Base-by-base conservation (phyloP, 805 yeast genomes). In the Sungouiozyma intestinalis region DNA sequence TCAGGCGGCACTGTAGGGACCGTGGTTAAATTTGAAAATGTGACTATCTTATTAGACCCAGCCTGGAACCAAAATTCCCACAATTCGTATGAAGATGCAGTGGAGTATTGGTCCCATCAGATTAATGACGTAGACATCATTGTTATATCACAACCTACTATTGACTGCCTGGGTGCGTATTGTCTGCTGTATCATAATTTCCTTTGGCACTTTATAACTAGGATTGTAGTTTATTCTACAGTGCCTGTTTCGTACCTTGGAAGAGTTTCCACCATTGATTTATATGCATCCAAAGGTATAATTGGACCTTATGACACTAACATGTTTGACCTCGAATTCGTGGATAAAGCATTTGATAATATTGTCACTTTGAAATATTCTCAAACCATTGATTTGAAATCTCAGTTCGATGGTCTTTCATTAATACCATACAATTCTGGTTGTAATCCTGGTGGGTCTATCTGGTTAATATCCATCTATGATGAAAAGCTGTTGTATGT, bases 401-500 rank as follows among this genome's bases (percentile, higher is more conserved):
- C 81, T 6, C 73, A 69, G 41, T 66, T 64, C 33, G 78, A 76
- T 45, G 85, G 80, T 27, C 59, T 80, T 32, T 68, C 75, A 3
- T 65, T 90, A 17, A 79, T 94, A 0, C 94, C 97, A 0, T 78
- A 79, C 51, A 87, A 84, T 58, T 80, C 97, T 0, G 99, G 99
- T 3, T 95, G 85, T 56, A 72, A 94, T 0, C 69, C 92, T 21
- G 99, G 99, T 47, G 97, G 98, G 13, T 77, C 94, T 0, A 76
- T 88, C 37, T 88, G 97, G 97, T 66, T 80, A 32, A 60, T 90
- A 9, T 72, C 74, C 36, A 79, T 79, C 43, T 78, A 81, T 46
- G 74, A 79, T 15, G 97, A 90, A 50, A 81, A 81, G 48, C 66
- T 88, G n/a, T 67, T 90, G 2, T 85, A 86, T 60, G 94, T 95